Conservation (phyloP, 2,329 filamentous ascomycete genomes). For the Cordyceps pruinosa region DNA sequence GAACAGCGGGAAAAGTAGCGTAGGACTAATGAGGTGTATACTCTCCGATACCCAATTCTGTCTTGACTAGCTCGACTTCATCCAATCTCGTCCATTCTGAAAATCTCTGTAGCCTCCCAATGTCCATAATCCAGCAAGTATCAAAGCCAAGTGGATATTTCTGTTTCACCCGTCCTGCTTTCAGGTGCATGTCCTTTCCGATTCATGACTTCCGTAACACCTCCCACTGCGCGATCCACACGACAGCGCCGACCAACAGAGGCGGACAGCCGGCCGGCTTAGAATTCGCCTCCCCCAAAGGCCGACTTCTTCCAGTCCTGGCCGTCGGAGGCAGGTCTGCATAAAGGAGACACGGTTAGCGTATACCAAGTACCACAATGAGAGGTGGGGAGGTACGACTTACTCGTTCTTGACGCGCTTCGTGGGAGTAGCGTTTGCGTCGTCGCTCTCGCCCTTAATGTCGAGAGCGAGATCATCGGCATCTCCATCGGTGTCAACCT, state of each 20-base stretch:
- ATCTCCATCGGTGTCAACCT: conserved; percentile 14
- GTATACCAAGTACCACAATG: background rate
- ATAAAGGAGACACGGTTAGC: background rate
- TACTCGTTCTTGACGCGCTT: conserved; percentile 21
- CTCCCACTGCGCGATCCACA: background rate
- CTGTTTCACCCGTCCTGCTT: too few relatives aligned
- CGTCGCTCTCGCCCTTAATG: conserved; percentile 21
- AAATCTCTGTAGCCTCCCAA: background rate
- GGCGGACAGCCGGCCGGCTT: background rate
- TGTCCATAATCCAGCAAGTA: background rate
- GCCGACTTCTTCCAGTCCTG: background rate
- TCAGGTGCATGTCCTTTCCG: background rate
- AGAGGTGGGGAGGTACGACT: background rate
- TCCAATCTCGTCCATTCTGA: background rate
- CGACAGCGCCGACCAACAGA: background rate
- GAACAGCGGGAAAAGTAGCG: too few relatives aligned
- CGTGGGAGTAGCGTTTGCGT: conserved; percentile 11
- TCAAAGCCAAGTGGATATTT: background rate
- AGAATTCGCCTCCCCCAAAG: background rate
- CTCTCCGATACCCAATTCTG: background rate
- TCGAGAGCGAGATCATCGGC: conserved; percentile 1
- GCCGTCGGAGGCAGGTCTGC: background rate
- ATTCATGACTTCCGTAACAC: background rate
- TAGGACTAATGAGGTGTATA: too few relatives aligned
- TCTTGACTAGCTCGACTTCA: background rate